These are phyloP conservation scores for Venturia pyrina DNA, from an alignment of 2,329 filamentous ascomycete species.

Conservation along the genomic window DNA sequence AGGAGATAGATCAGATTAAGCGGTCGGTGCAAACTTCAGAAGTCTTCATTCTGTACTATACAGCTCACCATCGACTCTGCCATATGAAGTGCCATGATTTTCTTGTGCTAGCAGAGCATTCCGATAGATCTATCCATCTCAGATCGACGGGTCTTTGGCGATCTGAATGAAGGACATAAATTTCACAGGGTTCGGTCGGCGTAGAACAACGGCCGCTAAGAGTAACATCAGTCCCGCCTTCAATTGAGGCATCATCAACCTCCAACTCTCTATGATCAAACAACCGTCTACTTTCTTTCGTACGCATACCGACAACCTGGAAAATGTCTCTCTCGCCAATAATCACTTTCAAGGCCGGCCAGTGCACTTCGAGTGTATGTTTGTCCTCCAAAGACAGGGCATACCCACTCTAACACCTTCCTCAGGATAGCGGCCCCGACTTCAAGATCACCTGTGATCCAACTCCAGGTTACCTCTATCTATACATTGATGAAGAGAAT, in stretches of 20 bases:
- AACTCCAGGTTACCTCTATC: constrained; percentile 78
- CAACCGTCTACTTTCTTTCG: too few relatives aligned
- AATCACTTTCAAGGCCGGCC: constrained; percentile 93
- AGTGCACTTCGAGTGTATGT: constrained; percentile 48
- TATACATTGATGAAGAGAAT: constrained; percentile 71
- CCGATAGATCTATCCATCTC: too few relatives aligned
- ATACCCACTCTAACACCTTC: constrained; percentile 25
- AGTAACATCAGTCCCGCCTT: not conserved
- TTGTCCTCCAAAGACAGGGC: not conserved
- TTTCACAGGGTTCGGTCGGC: not conserved
- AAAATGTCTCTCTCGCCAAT: constrained; percentile 74
- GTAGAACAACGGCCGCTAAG: not conserved
- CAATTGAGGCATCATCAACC: not conserved
- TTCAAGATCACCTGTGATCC: constrained; percentile 63
- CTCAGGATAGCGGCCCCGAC: constrained; percentile 36
- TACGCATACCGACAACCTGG: not conserved
- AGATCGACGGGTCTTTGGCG: too few relatives aligned
- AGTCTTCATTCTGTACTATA: too few relatives aligned
- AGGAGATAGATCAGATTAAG: too few relatives aligned
- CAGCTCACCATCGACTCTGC: too few relatives aligned
- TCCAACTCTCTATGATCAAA: not conserved
- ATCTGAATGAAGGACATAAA: not conserved
- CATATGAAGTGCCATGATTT: too few relatives aligned
- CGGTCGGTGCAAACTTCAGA: too few relatives aligned
- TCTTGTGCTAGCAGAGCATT: too few relatives aligned